These are phyloP conservation scores for Lachnellula arida DNA, from an alignment of 2,329 filamentous ascomycete species.

Conservation along the genomic window DNA sequence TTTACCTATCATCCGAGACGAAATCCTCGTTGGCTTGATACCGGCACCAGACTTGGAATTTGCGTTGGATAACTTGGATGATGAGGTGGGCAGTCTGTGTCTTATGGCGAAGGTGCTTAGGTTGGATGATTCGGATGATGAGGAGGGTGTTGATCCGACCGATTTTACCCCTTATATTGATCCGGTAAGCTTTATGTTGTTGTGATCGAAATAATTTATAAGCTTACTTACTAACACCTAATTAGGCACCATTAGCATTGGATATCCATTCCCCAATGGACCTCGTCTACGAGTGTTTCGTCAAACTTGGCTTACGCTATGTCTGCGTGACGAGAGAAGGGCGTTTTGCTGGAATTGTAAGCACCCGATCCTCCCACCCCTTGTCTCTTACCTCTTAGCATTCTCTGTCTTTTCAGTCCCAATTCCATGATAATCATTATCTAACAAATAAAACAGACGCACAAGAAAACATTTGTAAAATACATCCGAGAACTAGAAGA, in stretches of 20 bases:
- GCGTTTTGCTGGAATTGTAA: conserved; percentile 80
- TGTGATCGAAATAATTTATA: neutral
- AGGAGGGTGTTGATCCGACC: conserved; percentile 57
- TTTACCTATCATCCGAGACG: conserved; percentile 76
- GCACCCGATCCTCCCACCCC: conserved; percentile 24
- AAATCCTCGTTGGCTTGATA: conserved; percentile 81
- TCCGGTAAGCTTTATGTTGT: conserved; percentile 49
- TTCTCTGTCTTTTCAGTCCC: no score
- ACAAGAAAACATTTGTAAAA: conserved; percentile 96
- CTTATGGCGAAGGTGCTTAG: conserved; percentile 69
- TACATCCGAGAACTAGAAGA: conserved; percentile 83
- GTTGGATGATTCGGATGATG: conserved; percentile 59
- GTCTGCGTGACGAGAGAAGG: conserved; percentile 85
- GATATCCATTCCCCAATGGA: conserved; percentile 91
- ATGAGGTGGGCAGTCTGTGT: conserved; percentile 70
- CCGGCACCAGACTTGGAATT: conserved; percentile 92
- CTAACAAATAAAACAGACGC: conserved; percentile 48
- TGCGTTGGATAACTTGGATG: conserved; percentile 76
- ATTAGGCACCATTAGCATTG: conserved; percentile 73
- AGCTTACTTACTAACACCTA: conserved; percentile 1
- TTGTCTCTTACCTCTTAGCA: neutral
- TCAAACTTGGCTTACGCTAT: conserved; percentile 87
- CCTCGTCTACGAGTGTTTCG: conserved; percentile 92
- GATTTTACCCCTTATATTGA: conserved; percentile 93
- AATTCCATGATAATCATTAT: neutral